A percentile compares a stretch with the other conserved stretches of the same genome.
Conservation (phyloP, 306 rosid genomes). For the Castanopsis chinensis region DNA sequence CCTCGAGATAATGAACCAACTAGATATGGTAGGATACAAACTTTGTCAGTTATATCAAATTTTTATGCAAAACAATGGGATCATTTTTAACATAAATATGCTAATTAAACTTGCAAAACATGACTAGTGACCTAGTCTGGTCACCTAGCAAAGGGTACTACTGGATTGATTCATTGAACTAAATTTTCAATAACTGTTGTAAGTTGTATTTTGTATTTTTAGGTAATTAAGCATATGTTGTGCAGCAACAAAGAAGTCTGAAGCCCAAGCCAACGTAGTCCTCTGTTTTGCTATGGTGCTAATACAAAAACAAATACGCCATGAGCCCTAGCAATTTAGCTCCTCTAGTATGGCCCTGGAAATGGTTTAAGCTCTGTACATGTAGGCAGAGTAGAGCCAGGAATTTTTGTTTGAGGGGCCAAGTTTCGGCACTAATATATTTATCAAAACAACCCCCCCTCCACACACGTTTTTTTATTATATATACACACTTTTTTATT, state of each 20-base stretch:
- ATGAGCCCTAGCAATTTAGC: no score
- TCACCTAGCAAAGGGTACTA: neutral
- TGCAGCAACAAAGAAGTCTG: neutral
- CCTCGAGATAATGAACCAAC: slow-evolving; percentile 79
- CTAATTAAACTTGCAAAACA: neutral
- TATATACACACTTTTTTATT: no score
- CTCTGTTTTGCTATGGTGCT: neutral
- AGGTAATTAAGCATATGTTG: neutral
- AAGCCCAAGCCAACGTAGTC: no score
- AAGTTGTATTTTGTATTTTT: neutral
- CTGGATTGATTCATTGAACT: neutral
- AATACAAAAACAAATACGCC: neutral
- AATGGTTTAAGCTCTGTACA: no score
- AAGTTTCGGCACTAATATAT: no score
- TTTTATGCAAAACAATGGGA: no score
- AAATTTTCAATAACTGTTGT: neutral
- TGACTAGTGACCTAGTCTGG: neutral
- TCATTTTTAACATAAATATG: neutral
- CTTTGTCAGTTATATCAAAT: neutral
- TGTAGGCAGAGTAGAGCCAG: no score
- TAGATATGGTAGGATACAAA: slow-evolving; percentile 67
- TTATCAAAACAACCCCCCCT: no score
- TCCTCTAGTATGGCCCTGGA: no score
- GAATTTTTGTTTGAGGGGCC: no score
- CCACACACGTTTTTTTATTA: no score